These are phyloP conservation scores for Sorghum bicolor DNA, from an alignment of 176 grass and related monocot species.

Conservation along the genomic window DNA sequence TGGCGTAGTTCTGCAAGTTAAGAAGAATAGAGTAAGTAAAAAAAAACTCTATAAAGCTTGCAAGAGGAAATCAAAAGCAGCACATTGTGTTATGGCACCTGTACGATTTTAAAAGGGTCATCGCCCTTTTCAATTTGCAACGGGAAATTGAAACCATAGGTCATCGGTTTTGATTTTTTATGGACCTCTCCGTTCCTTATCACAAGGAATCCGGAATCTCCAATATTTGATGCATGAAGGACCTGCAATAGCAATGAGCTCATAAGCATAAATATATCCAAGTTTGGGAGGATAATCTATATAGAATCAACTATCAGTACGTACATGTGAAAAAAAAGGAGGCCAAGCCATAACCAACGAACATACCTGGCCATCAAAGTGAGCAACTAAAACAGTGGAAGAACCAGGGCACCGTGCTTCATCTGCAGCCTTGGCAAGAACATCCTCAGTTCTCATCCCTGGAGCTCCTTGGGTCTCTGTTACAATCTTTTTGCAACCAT, in stretches of 20 bases:
- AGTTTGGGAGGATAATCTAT: not conserved
- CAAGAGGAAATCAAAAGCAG: not conserved
- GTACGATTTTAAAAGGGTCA: conserved; percentile 71
- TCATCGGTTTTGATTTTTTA: conserved; percentile 80
- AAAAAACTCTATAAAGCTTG: not conserved
- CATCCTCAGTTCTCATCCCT: conserved; percentile 52
- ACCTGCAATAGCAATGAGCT: conserved; percentile 33
- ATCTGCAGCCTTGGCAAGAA: conserved; percentile 63
- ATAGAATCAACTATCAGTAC: not conserved
- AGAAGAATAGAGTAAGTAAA: not conserved
- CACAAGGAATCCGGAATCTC: conserved; percentile 90
- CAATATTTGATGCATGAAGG: conserved; percentile 84
- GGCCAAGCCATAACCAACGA: not conserved
- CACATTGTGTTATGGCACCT: conserved; percentile 41
- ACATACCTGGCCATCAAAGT: conserved; percentile 77
- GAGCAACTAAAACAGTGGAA: conserved; percentile 91
- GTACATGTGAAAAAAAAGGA: not conserved
- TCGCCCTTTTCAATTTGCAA: conserved; percentile 96
- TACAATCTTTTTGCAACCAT: conserved; percentile 62
- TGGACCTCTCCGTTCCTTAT: conserved; percentile 79
- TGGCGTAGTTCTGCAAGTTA: conserved; percentile 52
- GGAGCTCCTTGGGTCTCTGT: conserved; percentile 44
- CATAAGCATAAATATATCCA: conserved; percentile 1
- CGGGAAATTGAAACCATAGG: conserved; percentile 97
- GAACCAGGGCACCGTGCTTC: conserved; percentile 79